Evolutionary conservation across 345 rosid genomes (phyloP), one percentile per base, ranked within the genome.

Genomic region (Eutrema japonicum): DNA sequence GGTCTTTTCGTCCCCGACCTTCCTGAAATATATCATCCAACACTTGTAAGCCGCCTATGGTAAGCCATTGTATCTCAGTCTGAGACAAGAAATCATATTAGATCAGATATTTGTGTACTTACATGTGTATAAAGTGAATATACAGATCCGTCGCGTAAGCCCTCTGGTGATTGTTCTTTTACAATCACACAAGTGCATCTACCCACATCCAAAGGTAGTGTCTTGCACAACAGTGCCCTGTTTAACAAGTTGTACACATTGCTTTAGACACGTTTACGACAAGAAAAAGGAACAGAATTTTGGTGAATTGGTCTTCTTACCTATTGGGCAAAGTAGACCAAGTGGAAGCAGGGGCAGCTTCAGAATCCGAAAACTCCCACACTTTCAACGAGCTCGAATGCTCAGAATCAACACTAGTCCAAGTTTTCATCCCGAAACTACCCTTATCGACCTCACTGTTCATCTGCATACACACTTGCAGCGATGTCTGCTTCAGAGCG

Each of bases 291-390:
- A 10, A 1, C n/a, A 8, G 42, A 60, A 47, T 29, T 55, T 16
- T 32, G 52, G 45, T n/a, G 59, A 43, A 2, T 6, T 14, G 8
- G 7, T 11, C 11, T 14, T 14, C 27, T 41, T 36, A 90, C 98
- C 96, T 87, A 26, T 91, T 93, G 33, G 98, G 98, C 66, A 91
- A 73, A 22, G 91, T 81, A 65, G 97, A 83, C 98, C 98, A 91
- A 78, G 96, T 88, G 73, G 97, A 85, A 82, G 98, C 97, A 5
- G 96, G 98, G 42, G 98, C 96, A 5, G 97, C 89, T 77, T 94
- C 97, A 0, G 95, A 89, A 80, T 94, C 98, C 2, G 98, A 94
- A 53, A 80, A 85, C 59, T 94, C 98, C 98, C 97, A 94, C 51
- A 94, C 78, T 42, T 88, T 88, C 70, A 88, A 79, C 61, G 89